Evolutionary conservation across 192 early-diverging fungal genomes (phyloP).

Genomic region (Funneliformis mosseae): DNA sequence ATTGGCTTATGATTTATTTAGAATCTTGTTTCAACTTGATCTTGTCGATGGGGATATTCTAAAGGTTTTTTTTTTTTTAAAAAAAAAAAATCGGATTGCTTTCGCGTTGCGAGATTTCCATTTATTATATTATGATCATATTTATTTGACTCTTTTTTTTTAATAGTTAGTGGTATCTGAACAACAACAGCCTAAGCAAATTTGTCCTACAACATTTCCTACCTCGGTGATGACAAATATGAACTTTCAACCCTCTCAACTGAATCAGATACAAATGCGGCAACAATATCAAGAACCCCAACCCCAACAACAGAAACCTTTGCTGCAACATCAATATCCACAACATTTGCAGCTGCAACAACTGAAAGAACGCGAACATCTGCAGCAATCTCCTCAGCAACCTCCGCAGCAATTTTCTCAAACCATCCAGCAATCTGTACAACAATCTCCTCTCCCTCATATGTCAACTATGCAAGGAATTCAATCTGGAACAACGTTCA

Average conservation of each 20-base stretch:
- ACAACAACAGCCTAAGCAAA: constrained; percentile 14
- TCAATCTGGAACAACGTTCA: neutral
- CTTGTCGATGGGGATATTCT: constrained; percentile 69
- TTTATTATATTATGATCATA: neutral
- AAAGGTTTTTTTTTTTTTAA: too few species aligned
- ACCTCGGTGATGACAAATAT: constrained; percentile 32
- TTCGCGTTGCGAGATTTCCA: too few species aligned
- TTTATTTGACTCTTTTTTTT: neutral
- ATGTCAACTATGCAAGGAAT: neutral
- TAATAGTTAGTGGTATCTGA: neutral
- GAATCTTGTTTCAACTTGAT: constrained; percentile 77
- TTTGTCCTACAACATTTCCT: constrained; percentile 31
- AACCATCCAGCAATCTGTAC: neutral
- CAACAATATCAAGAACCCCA: constrained; percentile 39
- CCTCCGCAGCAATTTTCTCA: constrained; percentile 23
- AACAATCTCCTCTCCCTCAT: neutral
- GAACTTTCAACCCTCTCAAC: constrained; percentile 34
- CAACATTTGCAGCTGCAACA: constrained; percentile 34
- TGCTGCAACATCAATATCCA: constrained; percentile 27
- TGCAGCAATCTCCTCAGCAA: constrained; percentile 26
- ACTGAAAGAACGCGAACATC: neutral
- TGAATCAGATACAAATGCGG: constrained; percentile 30
- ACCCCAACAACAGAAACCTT: constrained; percentile 33
- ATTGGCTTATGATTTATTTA: constrained; percentile 81
- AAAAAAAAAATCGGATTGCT: neutral